Evolutionary conservation across 2,329 filamentous ascomycete species (phyloP), one percentile per base, ranked within the genome.

Genomic region (Ophiostoma himal-ulmi): DNA sequence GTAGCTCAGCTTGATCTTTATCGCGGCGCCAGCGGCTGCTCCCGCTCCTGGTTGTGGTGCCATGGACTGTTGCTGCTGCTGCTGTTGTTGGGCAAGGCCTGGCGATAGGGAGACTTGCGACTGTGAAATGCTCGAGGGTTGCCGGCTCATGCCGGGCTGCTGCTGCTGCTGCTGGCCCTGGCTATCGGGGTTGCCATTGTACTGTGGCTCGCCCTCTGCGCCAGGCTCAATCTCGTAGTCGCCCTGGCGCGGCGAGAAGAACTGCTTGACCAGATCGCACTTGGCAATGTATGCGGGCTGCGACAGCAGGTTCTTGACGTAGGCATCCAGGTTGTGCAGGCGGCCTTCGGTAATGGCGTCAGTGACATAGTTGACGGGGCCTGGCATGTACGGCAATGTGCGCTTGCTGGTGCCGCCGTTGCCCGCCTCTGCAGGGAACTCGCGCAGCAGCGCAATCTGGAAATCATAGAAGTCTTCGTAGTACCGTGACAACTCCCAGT

Each of bases 401-500:
- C 95, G 90, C 77, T 91, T 89, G 77, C 93, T 89, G 68, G 85
- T 86, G 64, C 90, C 90, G 22, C 89, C 91, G 77, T 96, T 95
- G 69, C 95, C 95, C 52, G 95, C 94, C 80, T 98, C 95, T 48
- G 91, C 89, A 30, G 95, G 94, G 77, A 97, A 98, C 74, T 89
- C 92, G 64, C 93, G 94, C 67, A 99, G 87, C 10, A 99, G 88
- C 41, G 93, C 92, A 77, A 98, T 98, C 79, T 99, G 95, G 79
- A 98, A 94, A 79, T 98, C 95, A 81, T 98, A 99, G 78, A 99
- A 99, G 81, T 98, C 95, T 79, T 98, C 93, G 77, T 99, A 99
- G 77, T 96, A 95, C 73, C 95, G 89, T 54, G 93, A 94, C 68
- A 99, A 82, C 78, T 97, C 94, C 93, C 94, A 98, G 77, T 92